A percentile compares a stretch with the other conserved stretches of the same genome.
Conservation (phyloP, 257 asterid species). For the Forsythia viridissima region DNA sequence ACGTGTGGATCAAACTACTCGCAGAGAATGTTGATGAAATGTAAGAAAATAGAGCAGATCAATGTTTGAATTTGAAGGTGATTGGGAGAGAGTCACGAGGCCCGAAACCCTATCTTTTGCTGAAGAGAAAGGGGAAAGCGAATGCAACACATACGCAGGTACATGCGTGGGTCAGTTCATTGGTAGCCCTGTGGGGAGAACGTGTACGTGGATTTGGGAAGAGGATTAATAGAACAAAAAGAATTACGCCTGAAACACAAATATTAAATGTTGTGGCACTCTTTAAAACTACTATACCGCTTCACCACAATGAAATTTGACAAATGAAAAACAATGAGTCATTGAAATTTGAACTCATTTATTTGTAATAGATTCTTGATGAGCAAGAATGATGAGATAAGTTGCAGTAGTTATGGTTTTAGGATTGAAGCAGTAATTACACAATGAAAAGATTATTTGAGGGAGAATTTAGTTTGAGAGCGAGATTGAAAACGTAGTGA, state of each 20-base stretch:
- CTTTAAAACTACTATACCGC: no score
- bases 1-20: conserved; percentile 23
- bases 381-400: no score
- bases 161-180: neutral
- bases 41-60: conserved; percentile 35
- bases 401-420: no score
- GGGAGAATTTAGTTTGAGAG: no score
- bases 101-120: conserved; percentile 31
- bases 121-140: conserved; percentile 8
- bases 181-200: neutral
- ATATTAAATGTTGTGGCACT: no score
- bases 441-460: no score
- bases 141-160: neutral
- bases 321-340: no score
- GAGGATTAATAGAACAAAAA: neutral
- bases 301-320: no score
- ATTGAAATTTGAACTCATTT: no score
- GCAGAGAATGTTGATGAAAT: conserved; percentile 21
- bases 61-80: conserved; percentile 15
- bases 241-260: neutral
- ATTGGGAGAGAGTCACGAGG: neutral
- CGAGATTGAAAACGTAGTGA: no score
- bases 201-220: neutral
- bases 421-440: no score
- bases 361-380: no score